Percentiles rank a stretch among this genome's conserved stretches.
Conservation (phyloP, 345 rosid species). For the Eucalyptus sideroxylon region DNA sequence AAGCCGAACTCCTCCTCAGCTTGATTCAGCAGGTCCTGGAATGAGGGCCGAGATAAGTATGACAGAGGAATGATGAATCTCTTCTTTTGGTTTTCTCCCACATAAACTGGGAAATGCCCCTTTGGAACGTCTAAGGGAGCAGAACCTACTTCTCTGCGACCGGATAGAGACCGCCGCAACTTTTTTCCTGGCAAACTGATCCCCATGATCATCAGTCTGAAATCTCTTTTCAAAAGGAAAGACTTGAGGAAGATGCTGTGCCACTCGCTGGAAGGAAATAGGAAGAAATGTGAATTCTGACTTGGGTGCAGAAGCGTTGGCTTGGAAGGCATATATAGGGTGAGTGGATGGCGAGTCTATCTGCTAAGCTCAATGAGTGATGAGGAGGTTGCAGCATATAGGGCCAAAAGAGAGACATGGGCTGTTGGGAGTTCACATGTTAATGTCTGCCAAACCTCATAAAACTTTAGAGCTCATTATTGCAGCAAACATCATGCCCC, state of each 20-base stretch:
- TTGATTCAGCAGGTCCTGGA: slow-evolving; percentile 12
- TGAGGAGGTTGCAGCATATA: not conserved
- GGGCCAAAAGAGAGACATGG: not conserved
- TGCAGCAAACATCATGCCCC: not conserved
- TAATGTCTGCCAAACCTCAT: not conserved
- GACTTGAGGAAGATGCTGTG: not conserved
- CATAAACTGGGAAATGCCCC: slow-evolving; percentile 19
- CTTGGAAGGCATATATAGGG: not conserved
- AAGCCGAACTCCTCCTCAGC: slow-evolving; percentile 25
- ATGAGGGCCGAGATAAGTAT: slow-evolving; percentile 11
- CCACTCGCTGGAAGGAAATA: not conserved
- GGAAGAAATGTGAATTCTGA: not conserved
- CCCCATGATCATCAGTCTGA: not conserved
- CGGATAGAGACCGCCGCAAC: not conserved
- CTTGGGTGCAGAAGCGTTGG: not conserved
- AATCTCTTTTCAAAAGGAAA: not conserved
- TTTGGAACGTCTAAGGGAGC: slow-evolving; percentile 1
- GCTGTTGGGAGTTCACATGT: not conserved
- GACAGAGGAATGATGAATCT: slow-evolving; percentile 20
- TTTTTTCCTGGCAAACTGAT: not conserved
- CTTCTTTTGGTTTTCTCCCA: slow-evolving; percentile 18
- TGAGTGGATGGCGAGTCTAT: not conserved
- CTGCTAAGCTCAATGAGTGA: not conserved
- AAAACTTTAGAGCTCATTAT: not conserved
- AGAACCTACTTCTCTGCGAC: not conserved